These are phyloP conservation scores for Apiospora arundinis DNA, from an alignment of 2,329 filamentous ascomycete genomes.

Conservation along the genomic window DNA sequence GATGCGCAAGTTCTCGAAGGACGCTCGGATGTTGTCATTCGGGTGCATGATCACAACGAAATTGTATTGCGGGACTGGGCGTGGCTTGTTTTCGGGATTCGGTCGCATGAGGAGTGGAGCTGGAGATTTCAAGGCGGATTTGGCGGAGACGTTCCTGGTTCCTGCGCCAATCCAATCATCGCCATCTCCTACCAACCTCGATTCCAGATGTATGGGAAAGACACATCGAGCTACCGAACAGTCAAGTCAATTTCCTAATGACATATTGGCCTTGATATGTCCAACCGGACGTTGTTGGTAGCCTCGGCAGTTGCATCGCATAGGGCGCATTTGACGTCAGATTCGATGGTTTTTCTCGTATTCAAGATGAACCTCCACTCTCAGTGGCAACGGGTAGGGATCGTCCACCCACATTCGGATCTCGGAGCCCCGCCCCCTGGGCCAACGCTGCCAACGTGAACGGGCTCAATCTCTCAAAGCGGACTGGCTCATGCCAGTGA, in stretches of 20 bases:
- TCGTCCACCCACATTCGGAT: neutral
- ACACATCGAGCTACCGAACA: no score
- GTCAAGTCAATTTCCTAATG: no score
- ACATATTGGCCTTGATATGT: no score
- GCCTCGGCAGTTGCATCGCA: neutral
- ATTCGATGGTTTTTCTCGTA: neutral
- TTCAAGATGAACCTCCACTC: neutral
- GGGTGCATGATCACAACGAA: neutral
- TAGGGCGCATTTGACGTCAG: neutral
- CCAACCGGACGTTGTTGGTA: neutral
- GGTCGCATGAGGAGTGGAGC: neutral
- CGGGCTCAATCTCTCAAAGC: neutral
- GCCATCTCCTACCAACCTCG: no score
- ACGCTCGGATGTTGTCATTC: neutral
- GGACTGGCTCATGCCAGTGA: neutral
- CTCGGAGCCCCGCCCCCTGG: conserved; percentile 10
- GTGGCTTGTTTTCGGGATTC: no score
- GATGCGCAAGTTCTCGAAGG: neutral
- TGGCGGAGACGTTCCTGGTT: neutral
- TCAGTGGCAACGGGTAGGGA: neutral
- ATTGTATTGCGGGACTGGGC: neutral
- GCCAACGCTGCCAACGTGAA: neutral
- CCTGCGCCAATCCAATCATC: neutral
- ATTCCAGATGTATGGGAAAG: no score
- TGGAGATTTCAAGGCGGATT: neutral